Conservation (phyloP, 257 asterid species). For the Capsicum chinense region DNA sequence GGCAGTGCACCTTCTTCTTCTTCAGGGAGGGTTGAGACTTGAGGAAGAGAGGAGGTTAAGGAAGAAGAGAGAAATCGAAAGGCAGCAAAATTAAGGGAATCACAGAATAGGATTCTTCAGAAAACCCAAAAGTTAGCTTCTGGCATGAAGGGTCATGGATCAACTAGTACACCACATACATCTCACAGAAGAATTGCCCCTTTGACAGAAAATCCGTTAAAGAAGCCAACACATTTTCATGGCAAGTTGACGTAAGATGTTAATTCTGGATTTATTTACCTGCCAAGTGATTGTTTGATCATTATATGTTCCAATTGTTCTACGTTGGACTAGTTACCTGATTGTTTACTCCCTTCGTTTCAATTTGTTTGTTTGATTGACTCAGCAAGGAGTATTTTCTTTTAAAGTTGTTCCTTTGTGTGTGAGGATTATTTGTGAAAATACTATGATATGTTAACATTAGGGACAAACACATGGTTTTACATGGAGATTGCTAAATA, state of each 20-base stretch:
- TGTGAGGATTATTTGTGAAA: conserved; percentile 6
- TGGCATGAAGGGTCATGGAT: conserved; percentile 74
- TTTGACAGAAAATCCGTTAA: conserved; percentile 24
- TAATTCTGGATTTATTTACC: too few species aligned
- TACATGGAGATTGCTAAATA: background rate
- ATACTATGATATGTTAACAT: background rate
- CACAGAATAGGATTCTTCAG: conserved; percentile 34
- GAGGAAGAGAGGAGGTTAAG: conserved; percentile 59
- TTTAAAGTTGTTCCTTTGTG: too few species aligned
- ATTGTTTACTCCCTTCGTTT: too few species aligned
- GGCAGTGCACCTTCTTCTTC: conserved; percentile 35
- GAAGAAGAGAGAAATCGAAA: conserved; percentile 67
- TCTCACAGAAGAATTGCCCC: conserved; percentile 76
- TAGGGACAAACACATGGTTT: background rate
- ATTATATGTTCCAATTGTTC: too few species aligned
- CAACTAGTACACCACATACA: conserved; percentile 74
- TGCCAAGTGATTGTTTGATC: too few species aligned
- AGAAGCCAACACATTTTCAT: too few species aligned
- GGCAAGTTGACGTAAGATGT: too few species aligned
- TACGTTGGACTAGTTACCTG: too few species aligned
- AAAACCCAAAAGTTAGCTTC: conserved; percentile 77
- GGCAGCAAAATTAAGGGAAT: conserved; percentile 69
- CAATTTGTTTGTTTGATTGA: background rate
- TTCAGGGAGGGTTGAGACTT: conserved; percentile 54
- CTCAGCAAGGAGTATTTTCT: background rate